These are phyloP conservation scores for Salix arbutifolia DNA, from an alignment of 345 rosid species.

Conservation along the genomic window DNA sequence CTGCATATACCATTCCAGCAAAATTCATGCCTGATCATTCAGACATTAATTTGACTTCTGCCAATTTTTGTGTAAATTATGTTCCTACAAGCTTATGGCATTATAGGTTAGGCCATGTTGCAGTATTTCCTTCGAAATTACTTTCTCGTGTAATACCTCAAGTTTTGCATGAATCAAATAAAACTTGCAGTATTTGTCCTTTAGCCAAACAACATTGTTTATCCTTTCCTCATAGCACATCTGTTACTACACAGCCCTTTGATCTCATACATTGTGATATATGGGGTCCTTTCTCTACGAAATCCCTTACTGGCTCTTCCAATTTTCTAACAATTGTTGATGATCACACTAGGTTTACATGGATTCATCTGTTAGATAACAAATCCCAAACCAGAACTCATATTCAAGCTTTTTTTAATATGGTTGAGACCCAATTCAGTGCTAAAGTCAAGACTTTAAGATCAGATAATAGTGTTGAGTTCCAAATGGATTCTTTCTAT, in stretches of 20 bases:
- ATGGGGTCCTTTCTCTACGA: background rate
- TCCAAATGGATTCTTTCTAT: background rate
- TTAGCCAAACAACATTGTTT: too few relatives aligned
- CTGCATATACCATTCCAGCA: rapidly evolving
- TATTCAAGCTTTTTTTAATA: background rate
- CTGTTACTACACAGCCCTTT: background rate
- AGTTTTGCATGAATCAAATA: too few relatives aligned
- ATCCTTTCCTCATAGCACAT: too few relatives aligned
- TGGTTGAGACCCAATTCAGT: background rate
- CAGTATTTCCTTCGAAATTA: too few relatives aligned
- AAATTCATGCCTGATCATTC: too few relatives aligned
- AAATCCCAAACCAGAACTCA: background rate
- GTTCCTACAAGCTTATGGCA: too few relatives aligned
- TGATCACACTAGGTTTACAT: background rate
- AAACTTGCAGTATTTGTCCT: too few relatives aligned
- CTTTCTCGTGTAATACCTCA: too few relatives aligned
- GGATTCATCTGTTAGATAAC: background rate
- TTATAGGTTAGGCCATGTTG: too few relatives aligned
- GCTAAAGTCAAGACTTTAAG: background rate
- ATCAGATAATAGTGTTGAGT: background rate
- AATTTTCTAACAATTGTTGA: background rate
- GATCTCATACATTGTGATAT: background rate
- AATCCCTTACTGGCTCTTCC: background rate
- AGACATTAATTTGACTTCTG: too few relatives aligned
- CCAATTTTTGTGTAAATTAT: too few relatives aligned